Evolutionary conservation across 768 basidiomycete species (phyloP).

Genomic region (Cystofilobasidium capitatum): DNA sequence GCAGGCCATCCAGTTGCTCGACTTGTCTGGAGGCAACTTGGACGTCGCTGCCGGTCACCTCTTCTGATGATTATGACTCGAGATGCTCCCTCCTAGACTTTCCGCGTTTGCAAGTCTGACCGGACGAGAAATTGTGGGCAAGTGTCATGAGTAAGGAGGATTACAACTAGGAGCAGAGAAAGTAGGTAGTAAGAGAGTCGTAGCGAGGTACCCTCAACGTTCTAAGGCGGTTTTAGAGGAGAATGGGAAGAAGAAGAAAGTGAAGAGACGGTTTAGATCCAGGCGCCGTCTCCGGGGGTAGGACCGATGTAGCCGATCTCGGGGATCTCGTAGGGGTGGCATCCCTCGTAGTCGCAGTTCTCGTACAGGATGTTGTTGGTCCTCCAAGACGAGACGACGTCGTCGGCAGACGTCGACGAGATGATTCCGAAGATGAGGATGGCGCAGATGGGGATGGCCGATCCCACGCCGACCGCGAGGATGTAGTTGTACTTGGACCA

Average conservation of each 20-base stretch:
- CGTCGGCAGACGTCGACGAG: not conserved
- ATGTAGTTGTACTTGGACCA: constrained; percentile 39
- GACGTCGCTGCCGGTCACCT: constrained; percentile 17
- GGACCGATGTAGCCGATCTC: constrained; percentile 6
- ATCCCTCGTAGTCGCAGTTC: not conserved
- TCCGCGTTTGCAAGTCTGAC: no score
- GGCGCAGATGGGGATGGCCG: constrained; percentile 40
- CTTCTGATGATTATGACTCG: no score
- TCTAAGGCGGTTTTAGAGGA: not conserved
- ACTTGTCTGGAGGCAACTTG: constrained; percentile 10
- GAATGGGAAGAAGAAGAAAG: not conserved
- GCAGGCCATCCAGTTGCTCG: not conserved
- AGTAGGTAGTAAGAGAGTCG: no score
- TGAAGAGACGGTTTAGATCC: not conserved
- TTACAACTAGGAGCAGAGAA: no score
- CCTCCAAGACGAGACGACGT: not conserved
- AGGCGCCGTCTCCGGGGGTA: not conserved
- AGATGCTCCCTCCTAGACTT: no score
- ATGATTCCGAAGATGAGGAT: constrained; percentile 40
- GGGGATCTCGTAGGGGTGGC: not conserved
- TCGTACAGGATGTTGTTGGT: not conserved
- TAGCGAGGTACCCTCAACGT: no score
- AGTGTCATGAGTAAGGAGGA: no score
- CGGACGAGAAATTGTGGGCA: no score
- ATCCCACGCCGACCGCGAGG: constrained; percentile 38